Evolutionary conservation across 2,329 filamentous ascomycete genomes (phyloP), one percentile per base, ranked within the genome.

Genomic region (Magnaporthiopsis poae): DNA sequence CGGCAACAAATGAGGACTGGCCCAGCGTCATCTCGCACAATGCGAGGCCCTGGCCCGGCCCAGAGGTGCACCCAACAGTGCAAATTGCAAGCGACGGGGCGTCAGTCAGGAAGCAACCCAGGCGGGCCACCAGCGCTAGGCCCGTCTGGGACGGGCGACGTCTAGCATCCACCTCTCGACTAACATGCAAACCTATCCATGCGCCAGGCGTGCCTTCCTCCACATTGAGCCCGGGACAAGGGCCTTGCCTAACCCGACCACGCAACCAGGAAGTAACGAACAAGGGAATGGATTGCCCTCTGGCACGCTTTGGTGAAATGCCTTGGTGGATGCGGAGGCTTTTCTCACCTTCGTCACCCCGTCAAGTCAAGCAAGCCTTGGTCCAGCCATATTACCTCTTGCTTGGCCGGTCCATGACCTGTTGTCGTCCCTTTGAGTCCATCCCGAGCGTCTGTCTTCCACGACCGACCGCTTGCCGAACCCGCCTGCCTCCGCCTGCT

Each of bases 191-290:
- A 56, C 46, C 46, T 56, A 56, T 25, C 46, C 46, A 56, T n/a
- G 46, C 46, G 46, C 46, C 46, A 56, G 46, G 46, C 31, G 61
- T 63, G 39, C 61, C 61, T 63, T 63, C 61, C 61, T 63, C 61
- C 61, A 63, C 61, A 63, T 33, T 39, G 61, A 63, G 46, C 61
- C 61, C 35, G 61, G 61, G 35, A 39, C 61, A 63, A 39, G 61
- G 61, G 35, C 61, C 61, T 63, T 56, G 46, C 46, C 46, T 39
- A 63, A 63, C 61, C 61, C 18, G 39, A 35, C 61, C 39, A 63
- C 61, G 61, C 61, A 63, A 63, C 61, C 61, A 63, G 61, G 61
- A 63, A 63, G 61, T 63, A 39, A 63, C 61, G 61, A 63, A 63
- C 61, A 63, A 63, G 61, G 61, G 61, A 63, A 63, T 62, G 61